Conservation (phyloP, 495 filamentous ascomycete species). For the Parachaetomium inaequale region DNA sequence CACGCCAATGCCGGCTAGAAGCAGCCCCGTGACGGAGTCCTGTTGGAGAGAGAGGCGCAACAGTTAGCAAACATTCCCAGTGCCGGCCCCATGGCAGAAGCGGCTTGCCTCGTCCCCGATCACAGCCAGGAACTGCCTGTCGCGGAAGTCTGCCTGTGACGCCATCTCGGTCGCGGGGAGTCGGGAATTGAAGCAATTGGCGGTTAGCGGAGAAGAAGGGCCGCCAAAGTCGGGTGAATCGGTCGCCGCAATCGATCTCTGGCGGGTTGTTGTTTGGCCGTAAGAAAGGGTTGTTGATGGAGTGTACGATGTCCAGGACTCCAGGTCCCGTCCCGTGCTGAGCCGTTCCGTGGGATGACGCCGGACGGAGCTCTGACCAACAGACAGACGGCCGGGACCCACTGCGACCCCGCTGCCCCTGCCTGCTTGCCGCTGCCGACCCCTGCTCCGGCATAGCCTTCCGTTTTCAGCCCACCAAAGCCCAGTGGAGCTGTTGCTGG, state of each 20-base stretch:
- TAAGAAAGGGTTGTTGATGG: background rate
- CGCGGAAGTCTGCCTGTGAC: constrained; percentile 65
- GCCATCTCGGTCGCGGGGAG: constrained; percentile 39
- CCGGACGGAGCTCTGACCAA: constrained; percentile 23
- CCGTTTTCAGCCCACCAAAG: constrained; percentile 1
- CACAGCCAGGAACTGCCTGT: constrained; percentile 93
- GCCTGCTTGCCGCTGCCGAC: background rate
- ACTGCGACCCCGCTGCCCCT: constrained; percentile 5
- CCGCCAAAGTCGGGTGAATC: background rate
- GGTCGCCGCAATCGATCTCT: background rate
- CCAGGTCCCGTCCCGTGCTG: background rate
- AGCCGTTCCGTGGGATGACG: constrained; percentile 14
- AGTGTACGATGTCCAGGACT: background rate
- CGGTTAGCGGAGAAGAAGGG: background rate
- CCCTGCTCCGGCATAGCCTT: constrained; percentile 8
- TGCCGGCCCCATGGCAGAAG: background rate
- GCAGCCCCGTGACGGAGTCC: constrained; percentile 92
- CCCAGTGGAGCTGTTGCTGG: constrained; percentile 10
- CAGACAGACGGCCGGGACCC: background rate
- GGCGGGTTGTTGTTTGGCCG: background rate
- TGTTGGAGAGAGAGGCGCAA: constrained; percentile 31
- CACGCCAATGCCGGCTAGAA: constrained; percentile 94
- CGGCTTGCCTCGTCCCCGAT: constrained; percentile 88
- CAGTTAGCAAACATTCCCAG: constrained; percentile 8
- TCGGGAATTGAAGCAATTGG: background rate